Evolutionary conservation across 305 asterid species (phyloP), one percentile per base, ranked within the genome.

Genomic region (Fraxinus velutina): DNA sequence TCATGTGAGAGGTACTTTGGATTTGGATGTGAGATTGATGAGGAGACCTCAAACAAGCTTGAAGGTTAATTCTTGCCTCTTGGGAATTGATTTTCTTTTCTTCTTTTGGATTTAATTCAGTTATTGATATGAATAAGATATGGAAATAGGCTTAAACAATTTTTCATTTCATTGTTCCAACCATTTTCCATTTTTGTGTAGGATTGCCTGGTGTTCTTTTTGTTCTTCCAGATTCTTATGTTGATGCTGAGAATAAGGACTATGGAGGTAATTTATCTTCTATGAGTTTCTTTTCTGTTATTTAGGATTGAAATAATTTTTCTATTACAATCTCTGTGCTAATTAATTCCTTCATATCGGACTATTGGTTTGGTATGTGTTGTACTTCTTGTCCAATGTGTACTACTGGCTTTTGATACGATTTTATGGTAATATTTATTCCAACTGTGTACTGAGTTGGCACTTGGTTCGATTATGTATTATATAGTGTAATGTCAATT

Each of bases 191-290:
- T 66, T 12, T 68, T 34, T 68, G 13, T 90, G 74, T 93, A 96
- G 98, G 97, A 77, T 36, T 94, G 89, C 97, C 97, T n/a, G 99
- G 99, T 33, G 98, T 96, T 86, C 92, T 96, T 50, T 96, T 96
- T 87, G 98, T 96, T 81, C 93, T 96, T 60, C 98, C 98, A 0
- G 99, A 96, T 87, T 96, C 99, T 21, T 96, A 94, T 85, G 99
- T 96, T 73, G 99, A 96, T 84, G 90, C 98, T 1, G 99, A 94
- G 87, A 89, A 96, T 92, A 96, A 96, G 85, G 98, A 96, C 76
- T 96, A 96, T 79, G 98, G 99, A 88, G 99, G 98, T 96, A 89
- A 15, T n/a, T 70, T 47, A 22, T 62, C 76, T 71, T 37, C 57
- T 76, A 17, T 36, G 4, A 12, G 12, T 5, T 30, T 15, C 37